A percentile compares a stretch with the other conserved stretches of the same genome.
phyloP scores from a whole-genome alignment of 2,329 filamentous ascomycete genomes.

The Fusarium stilboides region DNA sequence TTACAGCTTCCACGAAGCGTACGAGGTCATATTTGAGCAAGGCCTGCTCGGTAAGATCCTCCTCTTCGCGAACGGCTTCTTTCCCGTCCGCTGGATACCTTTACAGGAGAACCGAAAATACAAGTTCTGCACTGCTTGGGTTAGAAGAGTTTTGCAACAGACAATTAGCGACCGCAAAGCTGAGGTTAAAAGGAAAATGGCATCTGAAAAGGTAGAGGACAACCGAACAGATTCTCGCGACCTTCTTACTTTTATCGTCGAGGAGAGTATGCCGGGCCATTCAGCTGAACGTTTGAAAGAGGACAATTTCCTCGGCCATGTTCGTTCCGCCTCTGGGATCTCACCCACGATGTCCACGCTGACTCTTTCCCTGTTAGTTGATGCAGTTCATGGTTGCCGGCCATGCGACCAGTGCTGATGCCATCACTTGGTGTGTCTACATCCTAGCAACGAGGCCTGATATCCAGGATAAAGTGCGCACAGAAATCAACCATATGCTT shows the following conservation, averaged over 20 bases:
- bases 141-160: background rate
- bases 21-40: background rate
- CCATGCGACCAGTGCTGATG: background rate
- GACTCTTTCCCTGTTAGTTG: background rate
- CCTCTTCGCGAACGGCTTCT: background rate
- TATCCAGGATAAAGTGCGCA: background rate
- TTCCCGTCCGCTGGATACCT: constrained; percentile 1
- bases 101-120: background rate
- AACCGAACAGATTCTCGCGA: background rate
- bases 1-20: background rate
- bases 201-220: background rate
- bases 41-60: background rate
- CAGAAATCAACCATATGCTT: constrained; percentile 1
- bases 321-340: background rate
- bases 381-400: constrained; percentile 1
- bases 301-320: background rate
- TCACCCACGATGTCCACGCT: background rate
- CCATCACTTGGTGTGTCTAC: constrained; percentile 2
- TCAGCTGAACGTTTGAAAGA: background rate
- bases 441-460: background rate
- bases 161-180: background rate
- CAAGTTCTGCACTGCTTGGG: background rate
- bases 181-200: background rate
- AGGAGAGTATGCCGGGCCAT: background rate
- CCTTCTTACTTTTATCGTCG: constrained; percentile 1